Percentiles rank a stretch among this genome's conserved stretches.
phyloP scores from a whole-genome alignment of 1,139 yeast species.

The Yamadazyma siamensis region DNA sequence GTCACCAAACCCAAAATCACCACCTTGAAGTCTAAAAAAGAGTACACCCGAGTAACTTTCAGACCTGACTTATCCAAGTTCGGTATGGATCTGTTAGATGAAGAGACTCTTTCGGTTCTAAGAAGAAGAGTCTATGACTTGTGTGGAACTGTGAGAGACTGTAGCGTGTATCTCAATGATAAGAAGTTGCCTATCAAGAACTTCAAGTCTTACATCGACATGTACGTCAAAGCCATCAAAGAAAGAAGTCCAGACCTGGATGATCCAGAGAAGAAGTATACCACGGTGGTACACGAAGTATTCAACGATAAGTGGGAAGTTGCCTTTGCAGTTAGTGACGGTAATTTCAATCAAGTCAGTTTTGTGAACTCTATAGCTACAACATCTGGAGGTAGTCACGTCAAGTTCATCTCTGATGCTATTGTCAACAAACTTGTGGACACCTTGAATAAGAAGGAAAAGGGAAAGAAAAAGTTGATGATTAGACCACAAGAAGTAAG shows the following conservation, averaged over 20 bases:
- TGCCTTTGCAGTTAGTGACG: constrained; percentile 93
- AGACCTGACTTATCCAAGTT: constrained; percentile 85
- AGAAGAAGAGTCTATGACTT: constrained; percentile 93
- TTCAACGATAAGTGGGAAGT: constrained; percentile 83
- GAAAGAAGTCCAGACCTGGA: constrained; percentile 33
- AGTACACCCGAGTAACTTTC: constrained; percentile 85
- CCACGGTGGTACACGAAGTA: constrained; percentile 75
- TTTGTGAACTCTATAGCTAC: constrained; percentile 98
- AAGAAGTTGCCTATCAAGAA: constrained; percentile 63
- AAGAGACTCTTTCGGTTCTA: constrained; percentile 77
- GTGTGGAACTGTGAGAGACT: constrained; percentile 90
- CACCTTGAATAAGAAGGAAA: constrained; percentile 69
- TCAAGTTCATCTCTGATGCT: constrained; percentile 81
- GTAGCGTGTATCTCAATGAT: constrained; percentile 77
- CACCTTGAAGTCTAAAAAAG: constrained; percentile 56
- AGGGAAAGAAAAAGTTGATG: constrained; percentile 66
- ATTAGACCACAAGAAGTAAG: constrained; percentile 86
- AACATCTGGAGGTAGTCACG: constrained; percentile 96
- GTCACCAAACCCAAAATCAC: constrained; percentile 76
- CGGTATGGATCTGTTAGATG: constrained; percentile 78
- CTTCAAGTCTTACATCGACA: constrained; percentile 85
- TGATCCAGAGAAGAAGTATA: constrained; percentile 26
- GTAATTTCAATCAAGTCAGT: constrained; percentile 85
- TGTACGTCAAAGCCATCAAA: constrained; percentile 73
- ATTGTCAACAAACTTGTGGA: constrained; percentile 65